Percentiles rank a stretch among this genome's conserved stretches.
These are phyloP conservation scores for Ceratocystis eucalypticola DNA, from an alignment of 2,329 filamentous ascomycete genomes.

Conservation along the genomic window DNA sequence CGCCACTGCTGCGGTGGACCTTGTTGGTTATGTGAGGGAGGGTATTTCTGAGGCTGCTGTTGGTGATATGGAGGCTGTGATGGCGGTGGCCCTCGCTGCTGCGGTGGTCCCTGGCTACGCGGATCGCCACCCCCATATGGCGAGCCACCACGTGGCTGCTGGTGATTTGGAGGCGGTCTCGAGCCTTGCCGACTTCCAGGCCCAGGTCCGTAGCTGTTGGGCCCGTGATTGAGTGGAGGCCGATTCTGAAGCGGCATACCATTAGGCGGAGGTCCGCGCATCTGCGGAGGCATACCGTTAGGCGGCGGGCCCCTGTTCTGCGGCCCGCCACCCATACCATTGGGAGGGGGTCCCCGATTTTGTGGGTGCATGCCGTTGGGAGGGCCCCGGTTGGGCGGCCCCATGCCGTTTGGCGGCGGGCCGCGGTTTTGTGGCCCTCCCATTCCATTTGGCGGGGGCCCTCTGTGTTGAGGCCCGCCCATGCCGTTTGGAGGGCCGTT, in stretches of 20 bases:
- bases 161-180: conserved; percentile 11
- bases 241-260: conserved; percentile 7
- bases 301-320: conserved; percentile 9
- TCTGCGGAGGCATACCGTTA: conserved; percentile 14
- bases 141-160: conserved; percentile 9
- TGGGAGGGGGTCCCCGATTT: not conserved
- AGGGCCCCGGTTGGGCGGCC: conserved; percentile 6
- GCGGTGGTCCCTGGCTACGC: not conserved
- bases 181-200: conserved; percentile 4
- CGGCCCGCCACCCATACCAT: conserved; percentile 6
- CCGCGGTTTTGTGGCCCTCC: not conserved
- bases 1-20: conserved; percentile 16
- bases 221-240: conserved; percentile 8
- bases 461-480: conserved; percentile 8
- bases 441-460: not conserved
- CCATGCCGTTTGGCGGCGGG: not conserved
- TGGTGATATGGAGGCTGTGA: not conserved
- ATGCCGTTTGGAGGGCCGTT: conserved; percentile 5
- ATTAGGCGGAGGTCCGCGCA: conserved; percentile 11
- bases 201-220: conserved; percentile 12
- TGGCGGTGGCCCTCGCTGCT: not conserved
- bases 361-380: conserved; percentile 1
- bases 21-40: conserved; percentile 7
- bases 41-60: conserved; percentile 9
- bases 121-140: conserved; percentile 12